A percentile compares a stretch with the other conserved stretches of the same genome.
Conservation (phyloP, 495 filamentous ascomycete genomes). For the Terfezia boudieri region DNA sequence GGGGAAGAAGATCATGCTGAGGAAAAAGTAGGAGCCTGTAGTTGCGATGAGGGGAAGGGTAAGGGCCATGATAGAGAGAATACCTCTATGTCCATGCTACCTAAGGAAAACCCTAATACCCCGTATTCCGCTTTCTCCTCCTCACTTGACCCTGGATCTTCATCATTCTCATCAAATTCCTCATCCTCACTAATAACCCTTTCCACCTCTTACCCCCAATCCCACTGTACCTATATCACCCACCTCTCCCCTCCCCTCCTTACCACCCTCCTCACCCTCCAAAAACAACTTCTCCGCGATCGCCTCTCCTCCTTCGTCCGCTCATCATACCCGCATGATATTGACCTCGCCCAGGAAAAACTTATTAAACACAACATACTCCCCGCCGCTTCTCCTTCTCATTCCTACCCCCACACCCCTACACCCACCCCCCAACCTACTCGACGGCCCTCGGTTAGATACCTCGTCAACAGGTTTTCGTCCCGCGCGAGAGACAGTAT, state of each 20-base stretch:
- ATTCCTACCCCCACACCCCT: not conserved
- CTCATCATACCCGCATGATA: not conserved
- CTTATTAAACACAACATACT: not conserved
- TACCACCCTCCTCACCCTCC: not conserved
- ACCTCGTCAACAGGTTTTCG: not conserved
- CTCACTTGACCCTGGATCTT: not conserved
- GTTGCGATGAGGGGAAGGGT: constrained; percentile 32
- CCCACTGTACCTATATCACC: not conserved
- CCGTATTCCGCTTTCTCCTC: not conserved
- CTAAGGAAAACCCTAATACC: too few relatives aligned
- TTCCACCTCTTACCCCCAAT: not conserved
- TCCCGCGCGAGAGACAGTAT: not conserved
- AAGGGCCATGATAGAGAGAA: constrained; percentile 24
- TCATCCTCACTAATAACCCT: not conserved
- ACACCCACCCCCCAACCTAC: not conserved
- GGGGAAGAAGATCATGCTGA: constrained; percentile 23
- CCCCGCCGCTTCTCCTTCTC: not conserved
- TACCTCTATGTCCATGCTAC: too few relatives aligned
- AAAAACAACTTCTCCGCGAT: not conserved
- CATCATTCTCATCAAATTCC: not conserved
- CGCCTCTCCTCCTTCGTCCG: not conserved
- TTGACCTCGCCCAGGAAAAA: not conserved
- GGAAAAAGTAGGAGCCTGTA: constrained; percentile 28
- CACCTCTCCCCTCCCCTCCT: not conserved
- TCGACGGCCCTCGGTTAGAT: not conserved